These are phyloP conservation scores for Microdochium bolleyi DNA, from an alignment of 2,329 filamentous ascomycete genomes.

Conservation along the genomic window DNA sequence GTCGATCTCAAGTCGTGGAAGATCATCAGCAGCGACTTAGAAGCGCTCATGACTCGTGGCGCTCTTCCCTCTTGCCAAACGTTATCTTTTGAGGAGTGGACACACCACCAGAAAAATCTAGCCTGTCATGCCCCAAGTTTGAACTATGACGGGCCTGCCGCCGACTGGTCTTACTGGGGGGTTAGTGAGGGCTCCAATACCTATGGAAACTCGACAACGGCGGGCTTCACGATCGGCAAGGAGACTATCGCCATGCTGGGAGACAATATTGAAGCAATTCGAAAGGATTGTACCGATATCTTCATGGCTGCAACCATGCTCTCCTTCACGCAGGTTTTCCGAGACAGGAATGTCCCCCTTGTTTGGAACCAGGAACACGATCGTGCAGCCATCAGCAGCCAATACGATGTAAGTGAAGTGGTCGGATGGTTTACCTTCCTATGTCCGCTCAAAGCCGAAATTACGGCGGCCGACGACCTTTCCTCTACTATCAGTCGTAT, in stretches of 20 bases:
- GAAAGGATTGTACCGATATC: conserved; percentile 44
- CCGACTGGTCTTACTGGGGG: conserved; percentile 39
- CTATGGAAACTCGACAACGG: conserved; percentile 32
- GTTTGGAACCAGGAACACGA: conserved; percentile 48
- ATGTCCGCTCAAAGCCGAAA: conserved; percentile 38
- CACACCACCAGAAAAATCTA: conserved; percentile 28
- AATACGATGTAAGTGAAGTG: conserved; percentile 45
- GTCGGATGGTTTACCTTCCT: conserved; percentile 55
- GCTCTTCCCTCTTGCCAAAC: conserved; percentile 33
- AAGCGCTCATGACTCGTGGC: conserved; percentile 37
- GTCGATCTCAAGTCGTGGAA: conserved; percentile 44
- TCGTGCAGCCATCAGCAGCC: conserved; percentile 31
- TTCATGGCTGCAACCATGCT: conserved; percentile 45
- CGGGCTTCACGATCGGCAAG: conserved; percentile 32
- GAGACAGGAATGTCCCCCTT: conserved; percentile 39
- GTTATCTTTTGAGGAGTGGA: conserved; percentile 42
- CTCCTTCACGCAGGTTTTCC: conserved; percentile 47
- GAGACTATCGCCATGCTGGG: conserved; percentile 34
- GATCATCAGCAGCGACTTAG: conserved; percentile 39
- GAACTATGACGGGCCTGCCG: conserved; percentile 28
- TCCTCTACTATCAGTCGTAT: conserved; percentile 41
- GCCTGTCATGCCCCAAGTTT: conserved; percentile 3
- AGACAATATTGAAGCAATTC: conserved; percentile 34
- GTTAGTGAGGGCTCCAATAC: conserved; percentile 32
- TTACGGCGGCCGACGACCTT: conserved; percentile 37